Evolutionary conservation across 768 basidiomycete species (phyloP), one percentile per base, ranked within the genome.

Genomic region (Amanita exitialis): DNA sequence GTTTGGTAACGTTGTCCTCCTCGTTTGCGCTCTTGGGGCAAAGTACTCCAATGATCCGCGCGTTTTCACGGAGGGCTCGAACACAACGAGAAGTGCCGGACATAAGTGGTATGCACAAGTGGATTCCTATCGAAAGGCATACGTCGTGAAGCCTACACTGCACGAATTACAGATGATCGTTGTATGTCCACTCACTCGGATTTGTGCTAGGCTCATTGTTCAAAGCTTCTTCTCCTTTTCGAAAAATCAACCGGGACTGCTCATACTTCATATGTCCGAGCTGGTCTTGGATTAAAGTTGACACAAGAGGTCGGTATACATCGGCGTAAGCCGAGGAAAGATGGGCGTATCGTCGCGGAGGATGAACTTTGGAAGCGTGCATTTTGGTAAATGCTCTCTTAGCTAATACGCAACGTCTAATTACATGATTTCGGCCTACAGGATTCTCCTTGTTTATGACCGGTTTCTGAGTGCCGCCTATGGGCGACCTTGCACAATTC

Each of bases 251-350:
- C 72, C 5, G 72, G 66, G 54, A 64, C 69, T 0, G 71, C 77
- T 0, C 79, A 81, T 44, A 73, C 77, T 7, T 66, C 67, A 38
- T 90, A 86, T 87, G 73, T 74, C 3, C 69, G 79, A 6, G 70
- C 80, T 36, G 83, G 85, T 0, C 66, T 83, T 35, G 84, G 81
- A 15, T 64, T 90, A 25, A 80, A 86, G 3, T 68, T 82, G 45
- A 77, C 81, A 0, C 81, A 88, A 60, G 88, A 92, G 55, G 78
- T 88, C 34, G 81, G 90, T 27, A 82, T 78, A 1, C 90, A 91
- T 63, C 63, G 70, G 49, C 64, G 74, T 27, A 68, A 65, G 47
- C 54, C 59, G 9, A 54, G 61, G 39, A 61, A 55, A 13, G 53
- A 52, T 44, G 47, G 52, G 13, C 44, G 51, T 7, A 71, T 70